Percentiles rank a stretch among this genome's conserved stretches.
These are phyloP conservation scores for Chlorophyllum brunneum DNA, from an alignment of 768 basidiomycete genomes.

Conservation along the genomic window DNA sequence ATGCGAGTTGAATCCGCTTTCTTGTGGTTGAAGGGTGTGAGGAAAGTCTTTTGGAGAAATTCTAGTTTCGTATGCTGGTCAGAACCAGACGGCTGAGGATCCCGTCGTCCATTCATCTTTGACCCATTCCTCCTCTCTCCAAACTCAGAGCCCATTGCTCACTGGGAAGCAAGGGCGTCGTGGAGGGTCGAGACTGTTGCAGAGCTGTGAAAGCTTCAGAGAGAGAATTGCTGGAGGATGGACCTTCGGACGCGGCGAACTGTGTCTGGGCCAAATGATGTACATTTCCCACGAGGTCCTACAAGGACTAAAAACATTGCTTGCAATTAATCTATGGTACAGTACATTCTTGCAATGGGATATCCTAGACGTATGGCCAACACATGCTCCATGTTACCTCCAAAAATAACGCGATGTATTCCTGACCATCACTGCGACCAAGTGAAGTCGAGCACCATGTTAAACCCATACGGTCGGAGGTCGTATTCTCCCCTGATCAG, in stretches of 20 bases:
- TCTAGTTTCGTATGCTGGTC: constrained; percentile 48
- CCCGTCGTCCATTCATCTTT: constrained; percentile 23
- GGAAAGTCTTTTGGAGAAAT: constrained; percentile 62
- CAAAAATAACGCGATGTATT: neutral
- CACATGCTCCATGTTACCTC: neutral
- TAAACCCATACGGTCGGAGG: constrained; percentile 67
- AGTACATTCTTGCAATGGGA: neutral
- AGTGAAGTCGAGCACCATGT: constrained; percentile 69
- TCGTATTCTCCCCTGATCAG: constrained; percentile 58
- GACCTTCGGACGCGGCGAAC: constrained; percentile 3
- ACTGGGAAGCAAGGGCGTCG: neutral
- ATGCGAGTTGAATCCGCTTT: constrained; percentile 71
- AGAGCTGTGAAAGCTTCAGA: neutral
- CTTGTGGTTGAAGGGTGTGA: constrained; percentile 67
- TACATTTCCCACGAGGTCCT: constrained; percentile 11
- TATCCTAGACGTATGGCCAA: neutral
- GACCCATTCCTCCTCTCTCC: constrained; percentile 17
- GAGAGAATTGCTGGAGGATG: neutral
- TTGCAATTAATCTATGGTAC: constrained; percentile 10
- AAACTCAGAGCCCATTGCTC: constrained; percentile 35
- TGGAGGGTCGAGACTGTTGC: constrained; percentile 2
- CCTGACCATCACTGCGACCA: constrained; percentile 39
- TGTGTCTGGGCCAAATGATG: constrained; percentile 2
- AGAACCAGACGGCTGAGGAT: constrained; percentile 12
- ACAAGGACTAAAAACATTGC: too few relatives aligned